Evolutionary conservation across 1,284 basidiomycete genomes (phyloP), one percentile per base, ranked within the genome.

Genomic region (Melampsora larici-populina): DNA sequence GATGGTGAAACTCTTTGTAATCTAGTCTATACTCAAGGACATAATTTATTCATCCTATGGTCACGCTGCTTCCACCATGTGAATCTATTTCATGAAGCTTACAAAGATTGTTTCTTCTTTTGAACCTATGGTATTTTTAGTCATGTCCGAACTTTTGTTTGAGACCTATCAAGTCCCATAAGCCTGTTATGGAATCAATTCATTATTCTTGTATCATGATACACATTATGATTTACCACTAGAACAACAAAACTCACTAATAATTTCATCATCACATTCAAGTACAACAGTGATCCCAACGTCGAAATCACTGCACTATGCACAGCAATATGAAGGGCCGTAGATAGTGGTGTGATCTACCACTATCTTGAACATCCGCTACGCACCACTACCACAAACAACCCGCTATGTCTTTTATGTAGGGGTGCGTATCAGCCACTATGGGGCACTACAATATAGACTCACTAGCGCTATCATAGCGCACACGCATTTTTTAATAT

Each of bases 71-170:
- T n/a, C n/a, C n/a, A n/a, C n/a, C n/a, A n/a, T n/a, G n/a, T 68
- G 36, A 40, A 40, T 11, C 36, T 40, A 6, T 40, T n/a, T 48
- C 21, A 31, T 9, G 1, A 33, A n/a, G 29, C 33, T 64, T 11
- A 48, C 68, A n/a, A 43, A 26, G 24, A 36, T 13, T 51, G 26
- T 9, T 3, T 6, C n/a, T 11, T n/a, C 26, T 1, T 65, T 43
- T 17, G 13, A 46, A 58, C 9, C 13, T n/a, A 58, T 17, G 79
- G 49, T 24, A 18, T n/a, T 36, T 18, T 11, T 81, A 92, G 92
- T 97, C 79, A 97, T 94, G 33, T 95, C 94, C 0, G 97, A 99
- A 83, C 89, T 99, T 31, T 89, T 99, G 84, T 99, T 99, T 83
- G 97, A 99, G 85, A 89, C 90, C 65, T 99, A 99, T 83, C 88